Conservation (phyloP, 73 alveolate species). For the Paramecium pentaurelia region DNA sequence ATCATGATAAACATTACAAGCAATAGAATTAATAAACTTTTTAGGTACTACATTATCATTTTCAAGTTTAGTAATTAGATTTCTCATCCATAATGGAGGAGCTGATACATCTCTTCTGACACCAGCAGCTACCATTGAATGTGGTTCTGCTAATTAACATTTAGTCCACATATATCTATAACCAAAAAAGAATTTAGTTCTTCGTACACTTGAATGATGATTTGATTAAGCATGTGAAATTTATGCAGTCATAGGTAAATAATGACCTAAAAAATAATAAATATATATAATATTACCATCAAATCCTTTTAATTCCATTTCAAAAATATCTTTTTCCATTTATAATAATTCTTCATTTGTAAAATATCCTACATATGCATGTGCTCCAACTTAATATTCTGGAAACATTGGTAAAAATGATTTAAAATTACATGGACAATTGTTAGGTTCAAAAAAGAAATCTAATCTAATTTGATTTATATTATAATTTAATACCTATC, state of each 20-base stretch:
- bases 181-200: constrained; percentile 87
- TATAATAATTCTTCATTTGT: constrained; percentile 69
- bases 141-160: constrained; percentile 73
- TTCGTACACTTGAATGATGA: constrained; percentile 54
- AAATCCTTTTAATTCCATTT: constrained; percentile 65
- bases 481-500: background rate
- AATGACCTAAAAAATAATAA: constrained; percentile 5
- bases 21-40: constrained; percentile 79
- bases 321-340: constrained; percentile 63
- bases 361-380: constrained; percentile 69
- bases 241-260: constrained; percentile 79
- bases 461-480: constrained; percentile 53
- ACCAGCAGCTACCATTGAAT: constrained; percentile 83
- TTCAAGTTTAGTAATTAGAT: background rate
- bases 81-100: constrained; percentile 76
- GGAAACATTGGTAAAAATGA: constrained; percentile 47
- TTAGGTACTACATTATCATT: constrained; percentile 34
- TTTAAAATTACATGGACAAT: constrained; percentile 70
- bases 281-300: constrained; percentile 46
- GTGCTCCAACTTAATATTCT: constrained; percentile 65
- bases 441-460: constrained; percentile 70
- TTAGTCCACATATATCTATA: constrained; percentile 86
- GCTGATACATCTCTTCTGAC: constrained; percentile 81
- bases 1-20: constrained; percentile 86
- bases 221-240: constrained; percentile 67